Base-by-base conservation (phyloP, 306 rosid species). In the Dicorynia guianensis region DNA sequence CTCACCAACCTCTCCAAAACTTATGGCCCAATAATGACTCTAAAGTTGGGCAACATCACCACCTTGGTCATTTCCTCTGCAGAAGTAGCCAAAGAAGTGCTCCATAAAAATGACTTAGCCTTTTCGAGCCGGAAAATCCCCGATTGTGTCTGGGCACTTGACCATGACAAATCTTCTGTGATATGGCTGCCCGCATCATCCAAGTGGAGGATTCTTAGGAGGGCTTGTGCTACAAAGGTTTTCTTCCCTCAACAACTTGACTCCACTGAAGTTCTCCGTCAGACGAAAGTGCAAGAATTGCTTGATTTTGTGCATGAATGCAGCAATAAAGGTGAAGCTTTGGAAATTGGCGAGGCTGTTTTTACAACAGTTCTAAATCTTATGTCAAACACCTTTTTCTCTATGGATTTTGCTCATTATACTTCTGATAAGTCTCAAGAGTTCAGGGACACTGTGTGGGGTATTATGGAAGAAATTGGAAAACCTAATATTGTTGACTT, bases 11-110 rank as follows among this genome's bases (percentile, higher is more conserved):
- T 76, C 38, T 67, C 69, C 0, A 59, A 39, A 48, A 77, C 25
- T 9, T 69, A 77, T 77, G 81, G 81, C 39, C 56, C 81, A 14
- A 1, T 77, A 5, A 69, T 77, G 70, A 68, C 56, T 9, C 36
- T 77, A 0, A 77, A 77, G 52, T 63, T 69, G 11, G 81, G 81
- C 17, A 49, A 0, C 19, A 48, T 38, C 20, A 77, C 70, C 50
- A 77, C 76, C 12, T 49, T 77, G 36, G 70, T 76, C 8, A 68
- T 76, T 8, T 76, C 80, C 8, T 76, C 80, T 1, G 75, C 80
- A 56, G 43, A 58, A 76, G 0, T 19, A 54, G 81, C 81, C 38
- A 77, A 69, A 68, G 38, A 60, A 77, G 70, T 58, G 8, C 4
- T 77, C 0, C 76, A 10, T 1, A 63, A 77, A n/a, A 69, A 77